These are phyloP conservation scores for Aureobasidium vineae DNA, from an alignment of 2,329 filamentous ascomycete species.

Conservation along the genomic window DNA sequence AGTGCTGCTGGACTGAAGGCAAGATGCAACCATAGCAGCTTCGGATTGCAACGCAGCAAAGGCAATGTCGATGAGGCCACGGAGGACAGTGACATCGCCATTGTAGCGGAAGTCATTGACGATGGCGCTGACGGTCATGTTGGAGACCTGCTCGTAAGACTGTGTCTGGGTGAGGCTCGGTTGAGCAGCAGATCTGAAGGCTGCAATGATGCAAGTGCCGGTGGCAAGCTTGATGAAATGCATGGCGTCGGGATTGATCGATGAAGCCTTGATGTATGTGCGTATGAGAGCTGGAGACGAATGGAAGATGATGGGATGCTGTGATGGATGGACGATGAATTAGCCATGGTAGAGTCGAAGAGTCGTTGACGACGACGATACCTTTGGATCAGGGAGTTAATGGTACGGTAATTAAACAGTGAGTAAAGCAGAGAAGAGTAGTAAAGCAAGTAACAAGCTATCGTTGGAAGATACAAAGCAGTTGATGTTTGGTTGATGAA, in stretches of 20 bases:
- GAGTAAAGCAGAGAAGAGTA: slow-evolving; percentile 15
- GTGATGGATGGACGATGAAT: not conserved
- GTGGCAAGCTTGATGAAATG: slow-evolving; percentile 18
- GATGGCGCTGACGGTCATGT: slow-evolving; percentile 19
- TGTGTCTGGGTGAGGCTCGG: slow-evolving; percentile 6
- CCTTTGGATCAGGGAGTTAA: not conserved
- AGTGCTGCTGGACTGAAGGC: slow-evolving; percentile 1
- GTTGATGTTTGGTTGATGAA: slow-evolving; percentile 20
- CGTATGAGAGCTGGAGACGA: slow-evolving; percentile 10
- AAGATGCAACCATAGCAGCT: slow-evolving; percentile 20
- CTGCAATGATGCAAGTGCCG: slow-evolving; percentile 10
- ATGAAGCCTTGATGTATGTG: slow-evolving; percentile 21
- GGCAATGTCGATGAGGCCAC: slow-evolving; percentile 25
- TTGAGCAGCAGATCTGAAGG: slow-evolving; percentile 4
- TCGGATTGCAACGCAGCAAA: slow-evolving; percentile 23
- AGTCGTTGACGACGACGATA: not conserved
- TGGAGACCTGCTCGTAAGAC: slow-evolving; percentile 22
- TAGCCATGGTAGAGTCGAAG: not conserved
- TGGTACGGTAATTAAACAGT: slow-evolving; percentile 10
- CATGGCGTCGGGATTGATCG: slow-evolving; percentile 18
- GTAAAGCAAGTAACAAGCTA: slow-evolving; percentile 17
- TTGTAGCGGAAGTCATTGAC: slow-evolving; percentile 26
- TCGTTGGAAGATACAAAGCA: slow-evolving; percentile 17
- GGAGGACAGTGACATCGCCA: slow-evolving; percentile 21
- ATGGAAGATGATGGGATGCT: slow-evolving; percentile 18